Evolutionary conservation across 192 early-diverging fungal genomes (phyloP), one percentile per base, ranked within the genome.

Genomic region (Linnemannia hyalina): DNA sequence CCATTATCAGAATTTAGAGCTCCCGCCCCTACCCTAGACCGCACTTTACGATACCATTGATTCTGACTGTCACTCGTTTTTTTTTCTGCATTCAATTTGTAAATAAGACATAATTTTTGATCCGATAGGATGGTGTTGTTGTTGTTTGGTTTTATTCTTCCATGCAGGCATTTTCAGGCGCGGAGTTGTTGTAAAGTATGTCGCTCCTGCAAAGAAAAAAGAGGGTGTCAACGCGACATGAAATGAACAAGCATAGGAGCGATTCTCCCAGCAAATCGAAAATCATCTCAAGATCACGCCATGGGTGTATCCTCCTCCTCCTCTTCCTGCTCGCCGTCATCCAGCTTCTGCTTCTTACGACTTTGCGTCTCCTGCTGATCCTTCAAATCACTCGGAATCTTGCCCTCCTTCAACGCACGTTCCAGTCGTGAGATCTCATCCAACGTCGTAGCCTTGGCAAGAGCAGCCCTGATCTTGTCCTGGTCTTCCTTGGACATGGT

Each of bases 361-460:
- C 80, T 81, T 32, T 42, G 63, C 23, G 73, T 44, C 42, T 74
- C 49, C n/a, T 82, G 78, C 55, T 80, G 68, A n/a, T 82, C 81
- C 70, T 82, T 77, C 49, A 80, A 44, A 73, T 83, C 70, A n/a
- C 82, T 81, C 26, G 91, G 91, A 46, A 92, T 75, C 68, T 93
- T 90, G 20, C 92, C 92, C 69, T 91, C 88, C 76, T 92, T 89
- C 70, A 97, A 87, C 69, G 91, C 82, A 74, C 92, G 90, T 78
- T 97, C 95, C 82, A 97, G 80, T 55, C 91, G 85, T 35, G 90
- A 88, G 69, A 96, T 93, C 78, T 97, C 96, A 46, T 96, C 95
- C 86, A 97, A 78, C 18, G 93, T 94, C 49, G 88, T 94, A 18
- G 95, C 96, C 47, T 94, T 90, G 35, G 92, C 90, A 74, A 97